Percentiles rank a stretch among this genome's conserved stretches.
phyloP scores from a whole-genome alignment of 164 flowering plant species.

The Berberis thunbergii region DNA sequence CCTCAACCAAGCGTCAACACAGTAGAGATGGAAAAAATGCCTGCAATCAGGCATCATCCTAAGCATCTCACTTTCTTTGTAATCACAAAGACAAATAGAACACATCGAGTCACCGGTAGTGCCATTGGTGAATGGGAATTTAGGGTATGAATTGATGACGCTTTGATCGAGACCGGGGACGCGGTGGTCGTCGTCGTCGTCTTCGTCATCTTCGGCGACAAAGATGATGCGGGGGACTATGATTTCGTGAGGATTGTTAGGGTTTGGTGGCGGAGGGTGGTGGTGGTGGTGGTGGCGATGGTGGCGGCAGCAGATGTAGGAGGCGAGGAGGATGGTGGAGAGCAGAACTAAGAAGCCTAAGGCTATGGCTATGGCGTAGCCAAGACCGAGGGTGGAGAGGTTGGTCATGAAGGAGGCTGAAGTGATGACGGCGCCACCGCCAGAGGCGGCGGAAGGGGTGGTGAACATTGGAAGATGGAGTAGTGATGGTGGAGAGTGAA shows the following conservation, averaged over 20 bases:
- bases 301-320: constrained; percentile 46
- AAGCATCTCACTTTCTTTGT: constrained; percentile 79
- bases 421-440: constrained; percentile 9
- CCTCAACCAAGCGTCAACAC: constrained; percentile 90
- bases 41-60: constrained; percentile 95
- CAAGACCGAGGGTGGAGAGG: constrained; percentile 36
- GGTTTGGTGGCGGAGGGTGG: background rate
- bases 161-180: constrained; percentile 40
- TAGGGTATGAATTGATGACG: constrained; percentile 48
- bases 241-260: constrained; percentile 15
- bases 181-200: constrained; percentile 13
- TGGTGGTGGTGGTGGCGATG: constrained; percentile 16
- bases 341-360: constrained; percentile 50
- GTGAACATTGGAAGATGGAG: constrained; percentile 4
- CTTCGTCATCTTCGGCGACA: constrained; percentile 41
- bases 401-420: constrained; percentile 13
- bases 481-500: constrained; percentile 6
- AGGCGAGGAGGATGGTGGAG: constrained; percentile 42
- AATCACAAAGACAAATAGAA: constrained; percentile 83
- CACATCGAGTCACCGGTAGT: constrained; percentile 34
- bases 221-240: constrained; percentile 46
- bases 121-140: constrained; percentile 27
- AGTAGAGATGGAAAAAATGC: constrained; percentile 66
- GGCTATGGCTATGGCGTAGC: constrained; percentile 50
- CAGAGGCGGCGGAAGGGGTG: constrained; percentile 11